phyloP scores from a whole-genome alignment of 2,329 filamentous ascomycete species.

The Penicillium occitanis region DNA sequence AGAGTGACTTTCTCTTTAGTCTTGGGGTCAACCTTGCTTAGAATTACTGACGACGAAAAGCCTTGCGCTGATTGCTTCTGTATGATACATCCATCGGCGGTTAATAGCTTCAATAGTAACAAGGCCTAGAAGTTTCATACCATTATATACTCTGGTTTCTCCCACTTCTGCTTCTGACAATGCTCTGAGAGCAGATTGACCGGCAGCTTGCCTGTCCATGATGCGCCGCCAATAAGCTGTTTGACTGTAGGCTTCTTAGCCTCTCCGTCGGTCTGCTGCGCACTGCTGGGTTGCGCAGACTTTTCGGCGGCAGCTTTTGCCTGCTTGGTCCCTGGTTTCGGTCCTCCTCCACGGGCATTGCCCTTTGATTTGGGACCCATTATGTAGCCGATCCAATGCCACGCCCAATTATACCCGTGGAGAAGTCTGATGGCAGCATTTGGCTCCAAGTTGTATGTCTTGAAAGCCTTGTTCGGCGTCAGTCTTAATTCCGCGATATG shows the following conservation, averaged over 20 bases:
- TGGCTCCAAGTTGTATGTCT: conserved; percentile 2
- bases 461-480: background rate
- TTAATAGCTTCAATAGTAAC: background rate
- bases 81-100: background rate
- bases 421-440: conserved; percentile 17
- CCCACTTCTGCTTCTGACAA: conserved; percentile 95
- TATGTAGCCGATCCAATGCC: conserved; percentile 22
- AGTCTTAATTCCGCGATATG: background rate
- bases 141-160: conserved; percentile 87
- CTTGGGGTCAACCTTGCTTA: conserved; percentile 73
- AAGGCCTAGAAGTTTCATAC: conserved; percentile 42
- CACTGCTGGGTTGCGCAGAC: conserved; percentile 34
- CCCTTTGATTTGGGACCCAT: conserved; percentile 47
- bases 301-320: conserved; percentile 42
- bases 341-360: conserved; percentile 36
- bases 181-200: conserved; percentile 92
- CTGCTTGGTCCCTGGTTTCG: conserved; percentile 43
- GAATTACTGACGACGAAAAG: conserved; percentile 76
- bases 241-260: conserved; percentile 62
- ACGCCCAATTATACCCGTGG: conserved; percentile 27
- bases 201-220: conserved; percentile 96
- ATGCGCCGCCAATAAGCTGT: conserved; percentile 88
- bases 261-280: conserved; percentile 38
- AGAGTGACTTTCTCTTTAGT: conserved; percentile 74
- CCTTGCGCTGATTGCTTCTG: conserved; percentile 67